phyloP scores from a whole-genome alignment of 768 basidiomycete species.

The Bullera alba region DNA sequence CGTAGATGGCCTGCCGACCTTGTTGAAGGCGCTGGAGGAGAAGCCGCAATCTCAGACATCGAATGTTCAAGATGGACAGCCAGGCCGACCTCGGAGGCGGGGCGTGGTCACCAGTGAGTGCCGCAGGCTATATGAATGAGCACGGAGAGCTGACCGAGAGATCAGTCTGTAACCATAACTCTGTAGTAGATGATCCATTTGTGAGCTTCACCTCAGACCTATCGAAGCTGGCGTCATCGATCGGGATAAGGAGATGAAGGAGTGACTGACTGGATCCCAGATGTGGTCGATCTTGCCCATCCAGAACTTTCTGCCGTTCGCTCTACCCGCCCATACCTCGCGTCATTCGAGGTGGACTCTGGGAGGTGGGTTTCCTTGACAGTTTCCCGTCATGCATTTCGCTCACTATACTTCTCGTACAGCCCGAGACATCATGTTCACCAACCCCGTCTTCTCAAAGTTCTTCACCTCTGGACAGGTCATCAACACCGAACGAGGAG shows the following conservation, averaged over 20 bases:
- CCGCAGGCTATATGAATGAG: not conserved
- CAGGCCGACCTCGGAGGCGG: conserved; percentile 1
- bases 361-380: conserved; percentile 49
- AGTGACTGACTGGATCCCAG: conserved; percentile 46
- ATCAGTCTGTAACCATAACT: conserved; percentile 85
- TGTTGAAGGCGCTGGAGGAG: conserved; percentile 57
- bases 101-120: conserved; percentile 35
- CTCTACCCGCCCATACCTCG: conserved; percentile 22
- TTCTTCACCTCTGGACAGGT: conserved; percentile 89
- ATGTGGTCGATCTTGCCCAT: conserved; percentile 66
- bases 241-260: not conserved
- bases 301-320: conserved; percentile 27
- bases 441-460: conserved; percentile 77
- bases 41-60: too few relatives aligned
- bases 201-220: conserved; percentile 16
- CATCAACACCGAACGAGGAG: conserved; percentile 84
- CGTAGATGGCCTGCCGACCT: conserved; percentile 62
- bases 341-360: conserved; percentile 70
- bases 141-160: not conserved
- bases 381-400: not conserved
- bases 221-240: not conserved
- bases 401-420: not conserved
- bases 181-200: conserved; percentile 55
- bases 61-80: not conserved
- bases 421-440: conserved; percentile 76